These are phyloP conservation scores for Pichia sp. DNA, from an alignment of 1,139 yeast species.

Conservation along the genomic window DNA sequence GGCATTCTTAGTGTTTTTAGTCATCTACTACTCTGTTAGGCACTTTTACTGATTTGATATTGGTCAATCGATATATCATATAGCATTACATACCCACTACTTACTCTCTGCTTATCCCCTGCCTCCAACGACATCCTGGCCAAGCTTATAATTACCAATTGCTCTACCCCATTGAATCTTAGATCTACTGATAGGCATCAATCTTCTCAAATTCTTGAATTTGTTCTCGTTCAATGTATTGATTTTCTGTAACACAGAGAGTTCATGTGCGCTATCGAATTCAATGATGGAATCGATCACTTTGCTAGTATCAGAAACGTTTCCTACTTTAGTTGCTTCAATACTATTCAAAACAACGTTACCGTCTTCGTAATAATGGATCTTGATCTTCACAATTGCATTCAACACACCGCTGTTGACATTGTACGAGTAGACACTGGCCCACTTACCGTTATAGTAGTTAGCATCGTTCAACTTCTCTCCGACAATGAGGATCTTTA, in stretches of 20 bases:
- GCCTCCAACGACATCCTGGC: conserved; percentile 64
- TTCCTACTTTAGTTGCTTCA: conserved; percentile 26
- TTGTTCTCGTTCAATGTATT: conserved; percentile 67
- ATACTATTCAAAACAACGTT: conserved; percentile 71
- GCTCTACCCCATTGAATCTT: conserved; percentile 95
- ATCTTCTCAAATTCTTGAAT: conserved; percentile 82
- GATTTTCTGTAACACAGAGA: conserved; percentile 56
- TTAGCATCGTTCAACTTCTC: conserved; percentile 68
- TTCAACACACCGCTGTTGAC: conserved; percentile 29
- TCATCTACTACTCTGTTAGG: conserved; percentile 61
- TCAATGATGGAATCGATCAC: conserved; percentile 47
- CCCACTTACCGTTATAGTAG: conserved; percentile 90
- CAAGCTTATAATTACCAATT: conserved; percentile 81
- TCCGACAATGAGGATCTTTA: conserved; percentile 50
- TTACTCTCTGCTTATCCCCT: conserved; percentile 20
- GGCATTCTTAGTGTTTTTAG: conserved; percentile 54
- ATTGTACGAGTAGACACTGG: conserved; percentile 50
- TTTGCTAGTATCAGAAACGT: conserved; percentile 16
- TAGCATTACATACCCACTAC: too few relatives aligned
- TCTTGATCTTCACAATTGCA: conserved; percentile 61
- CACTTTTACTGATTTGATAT: conserved; percentile 29
- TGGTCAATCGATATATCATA: too few relatives aligned
- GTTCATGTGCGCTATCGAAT: conserved; percentile 58
- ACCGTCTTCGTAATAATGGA: conserved; percentile 95
- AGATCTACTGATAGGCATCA: conserved; percentile 84